phyloP scores from a whole-genome alignment of 805 yeast species.

The Suhomyces prunicola region DNA sequence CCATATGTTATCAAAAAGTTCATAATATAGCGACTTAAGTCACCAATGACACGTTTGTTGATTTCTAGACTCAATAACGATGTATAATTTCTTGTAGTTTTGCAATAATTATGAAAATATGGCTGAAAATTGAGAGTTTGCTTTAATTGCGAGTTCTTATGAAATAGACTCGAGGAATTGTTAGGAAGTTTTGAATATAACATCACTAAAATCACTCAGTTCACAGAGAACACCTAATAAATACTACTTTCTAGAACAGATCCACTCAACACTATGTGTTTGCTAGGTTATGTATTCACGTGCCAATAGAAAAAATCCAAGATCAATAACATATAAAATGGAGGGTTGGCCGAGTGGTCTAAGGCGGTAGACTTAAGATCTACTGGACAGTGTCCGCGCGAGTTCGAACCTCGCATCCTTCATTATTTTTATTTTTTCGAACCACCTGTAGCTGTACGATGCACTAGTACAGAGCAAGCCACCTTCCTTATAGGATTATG shows the following conservation, averaged over 20 bases:
- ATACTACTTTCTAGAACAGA: no score
- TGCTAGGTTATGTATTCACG: background rate
- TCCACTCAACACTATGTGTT: no score
- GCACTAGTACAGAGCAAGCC: background rate
- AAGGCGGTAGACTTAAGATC: slow-evolving; percentile 49
- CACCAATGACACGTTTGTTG: background rate
- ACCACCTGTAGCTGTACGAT: no score
- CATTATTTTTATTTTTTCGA: slow-evolving; percentile 20
- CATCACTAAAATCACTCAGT: background rate
- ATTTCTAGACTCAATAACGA: background rate
- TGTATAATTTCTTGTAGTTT: background rate
- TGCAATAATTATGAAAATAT: background rate
- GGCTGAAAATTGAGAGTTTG: no score
- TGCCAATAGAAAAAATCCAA: background rate
- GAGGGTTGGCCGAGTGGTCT: slow-evolving; percentile 50
- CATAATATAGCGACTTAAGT: background rate
- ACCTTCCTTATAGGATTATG: background rate
- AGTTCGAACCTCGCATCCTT: slow-evolving; percentile 48
- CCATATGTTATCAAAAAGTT: background rate
- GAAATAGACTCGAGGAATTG: background rate
- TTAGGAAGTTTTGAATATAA: background rate
- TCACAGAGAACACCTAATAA: background rate
- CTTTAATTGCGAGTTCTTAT: background rate
- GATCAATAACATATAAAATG: slow-evolving; percentile 8
- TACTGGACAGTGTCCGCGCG: slow-evolving; percentile 47